phyloP scores from a whole-genome alignment of 371 early-diverging fungal species.

The Actinomucor elegans region DNA sequence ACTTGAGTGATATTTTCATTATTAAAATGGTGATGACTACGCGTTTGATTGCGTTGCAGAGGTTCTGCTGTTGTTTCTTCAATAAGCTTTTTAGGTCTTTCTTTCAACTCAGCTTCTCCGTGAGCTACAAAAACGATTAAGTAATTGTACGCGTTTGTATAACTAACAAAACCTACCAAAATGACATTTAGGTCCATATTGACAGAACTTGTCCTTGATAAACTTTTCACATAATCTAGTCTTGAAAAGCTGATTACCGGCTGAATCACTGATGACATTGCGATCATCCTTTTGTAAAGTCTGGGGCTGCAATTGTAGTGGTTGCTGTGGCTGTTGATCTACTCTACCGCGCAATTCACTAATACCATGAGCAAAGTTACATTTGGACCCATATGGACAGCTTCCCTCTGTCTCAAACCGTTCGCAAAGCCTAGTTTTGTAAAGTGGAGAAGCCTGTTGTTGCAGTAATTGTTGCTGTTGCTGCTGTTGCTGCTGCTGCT shows the following conservation, averaged over 20 bases:
- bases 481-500: neutral
- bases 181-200: conserved; percentile 82
- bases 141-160: neutral
- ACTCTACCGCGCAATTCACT: conserved; percentile 70
- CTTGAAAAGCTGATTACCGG: conserved; percentile 75
- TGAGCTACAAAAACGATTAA: conserved; percentile 15
- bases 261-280: conserved; percentile 14
- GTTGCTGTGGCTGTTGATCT: conserved; percentile 12
- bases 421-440: conserved; percentile 86
- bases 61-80: neutral
- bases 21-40: neutral
- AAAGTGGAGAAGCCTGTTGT: conserved; percentile 57
- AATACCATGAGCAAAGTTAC: conserved; percentile 88
- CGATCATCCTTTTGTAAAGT: neutral
- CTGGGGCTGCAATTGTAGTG: conserved; percentile 12
- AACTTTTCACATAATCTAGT: conserved; percentile 83
- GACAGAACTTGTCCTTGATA: conserved; percentile 75
- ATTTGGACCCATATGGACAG: conserved; percentile 79
- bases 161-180: conserved; percentile 55
- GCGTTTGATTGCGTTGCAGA: neutral
- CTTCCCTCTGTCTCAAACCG: conserved; percentile 76
- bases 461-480: neutral
- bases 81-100: conserved; percentile 26
- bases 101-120: conserved; percentile 24
- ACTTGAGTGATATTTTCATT: neutral